phyloP scores from a whole-genome alignment of 495 filamentous ascomycete species.

The Neurospora sp. region DNA sequence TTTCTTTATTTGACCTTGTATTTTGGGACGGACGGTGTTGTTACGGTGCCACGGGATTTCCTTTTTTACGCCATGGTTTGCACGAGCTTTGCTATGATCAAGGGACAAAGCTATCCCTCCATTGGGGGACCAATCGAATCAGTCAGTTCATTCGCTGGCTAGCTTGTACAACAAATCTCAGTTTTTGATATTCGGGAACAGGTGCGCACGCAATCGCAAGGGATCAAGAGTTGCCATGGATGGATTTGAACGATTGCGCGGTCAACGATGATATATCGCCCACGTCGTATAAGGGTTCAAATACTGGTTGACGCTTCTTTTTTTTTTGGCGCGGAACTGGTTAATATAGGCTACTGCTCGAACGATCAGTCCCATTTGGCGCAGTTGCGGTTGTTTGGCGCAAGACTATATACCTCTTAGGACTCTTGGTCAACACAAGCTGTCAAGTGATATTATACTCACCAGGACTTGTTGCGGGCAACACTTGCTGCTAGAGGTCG shows the following conservation, averaged over 20 bases:
- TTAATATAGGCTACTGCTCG: neutral
- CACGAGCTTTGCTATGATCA: conserved; percentile 25
- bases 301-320: neutral
- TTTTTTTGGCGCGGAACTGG: neutral
- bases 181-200: neutral
- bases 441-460: neutral
- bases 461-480: neutral
- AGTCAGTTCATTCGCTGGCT: neutral
- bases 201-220: neutral
- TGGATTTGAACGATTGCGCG: neutral
- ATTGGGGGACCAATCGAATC: neutral
- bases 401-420: neutral
- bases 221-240: neutral
- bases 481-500: neutral
- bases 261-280: neutral
- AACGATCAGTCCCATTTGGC: neutral
- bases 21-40: conserved; percentile 38
- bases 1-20: conserved; percentile 27
- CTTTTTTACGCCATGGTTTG: conserved; percentile 18
- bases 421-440: neutral
- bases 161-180: neutral
- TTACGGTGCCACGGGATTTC: conserved; percentile 26
- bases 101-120: conserved; percentile 5
- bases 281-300: neutral
- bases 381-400: neutral